Base-by-base conservation (phyloP, 2,329 filamentous ascomycete genomes). In the Aspergillus versicolor region DNA sequence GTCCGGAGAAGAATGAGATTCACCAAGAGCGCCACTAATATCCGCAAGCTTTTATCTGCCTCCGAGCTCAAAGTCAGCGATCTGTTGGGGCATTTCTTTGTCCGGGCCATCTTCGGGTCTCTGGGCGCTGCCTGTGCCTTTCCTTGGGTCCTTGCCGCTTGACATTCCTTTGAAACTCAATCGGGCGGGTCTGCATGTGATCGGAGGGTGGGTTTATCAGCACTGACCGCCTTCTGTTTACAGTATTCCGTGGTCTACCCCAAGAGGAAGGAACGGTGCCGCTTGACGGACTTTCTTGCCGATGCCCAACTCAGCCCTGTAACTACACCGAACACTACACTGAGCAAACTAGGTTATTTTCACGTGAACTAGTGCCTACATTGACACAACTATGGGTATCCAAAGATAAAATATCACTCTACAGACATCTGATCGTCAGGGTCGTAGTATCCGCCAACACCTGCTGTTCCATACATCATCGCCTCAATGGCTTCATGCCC, bases 401-500 rank as follows among this genome's bases (percentile, higher is more conserved):
- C 51, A 17, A n/a, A 17, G 34, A n/a, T 13, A 37, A n/a, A 37
- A n/a, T n/a, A 41, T 65, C 54, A 70, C 56, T 70, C 63, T 41
- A 71, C 61, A n/a, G 63, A 67, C 41, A 59, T 48, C 22, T 54
- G 54, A 56, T 71, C 68, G 37, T 67, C 62, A 24, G 61, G 58
- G 43, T 66, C 64, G 48, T 61, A 62, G 44, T 62, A 65, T 37
- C 56, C 61, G 6, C 46, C 63, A 2, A 56, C 52, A 8, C 57
- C 56, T 34, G 47, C 52, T 21, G 56, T 56, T 30, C 58, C 61
- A 40, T 62, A 63, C 40, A 65, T 27, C 54, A 73, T 60, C 11
- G 65, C 65, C 52, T 70, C 70, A 52, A 73, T 67, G 1, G 61
- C 67, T 7, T 72, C 68, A 13, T 65, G 64, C 1, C 66, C 68